Conservation (phyloP, 768 basidiomycete species). For the Auriscalpium vulgare region DNA sequence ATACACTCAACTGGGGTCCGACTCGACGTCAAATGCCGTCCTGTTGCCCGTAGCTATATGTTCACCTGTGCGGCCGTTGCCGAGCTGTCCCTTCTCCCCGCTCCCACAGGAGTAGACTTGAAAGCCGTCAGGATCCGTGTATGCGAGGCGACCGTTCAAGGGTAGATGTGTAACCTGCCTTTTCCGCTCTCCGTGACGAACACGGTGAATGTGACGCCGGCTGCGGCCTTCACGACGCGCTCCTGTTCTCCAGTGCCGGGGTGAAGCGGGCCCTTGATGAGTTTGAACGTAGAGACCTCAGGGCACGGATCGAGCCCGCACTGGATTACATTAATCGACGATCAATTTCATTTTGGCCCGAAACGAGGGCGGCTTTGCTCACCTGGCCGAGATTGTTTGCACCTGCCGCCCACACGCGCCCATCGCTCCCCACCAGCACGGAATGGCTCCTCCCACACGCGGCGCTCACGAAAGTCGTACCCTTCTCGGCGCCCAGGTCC, state of each 20-base stretch:
- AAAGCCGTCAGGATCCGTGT: neutral
- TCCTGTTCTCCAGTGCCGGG: constrained; percentile 45
- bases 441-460: constrained; percentile 81
- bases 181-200: constrained; percentile 79
- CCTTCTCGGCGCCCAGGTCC: constrained; percentile 53
- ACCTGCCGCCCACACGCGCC: constrained; percentile 79
- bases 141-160: neutral
- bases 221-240: constrained; percentile 62
- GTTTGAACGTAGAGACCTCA: constrained; percentile 61
- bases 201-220: constrained; percentile 79
- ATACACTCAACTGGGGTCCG: constrained; percentile 47
- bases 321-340: neutral
- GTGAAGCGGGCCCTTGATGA: constrained; percentile 42
- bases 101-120: constrained; percentile 86
- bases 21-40: constrained; percentile 71
- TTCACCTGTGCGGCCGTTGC: constrained; percentile 91
- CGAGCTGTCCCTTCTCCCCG: constrained; percentile 87
- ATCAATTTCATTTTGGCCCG: neutral
- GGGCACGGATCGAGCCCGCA: constrained; percentile 28
- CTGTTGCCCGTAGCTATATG: constrained; percentile 82
- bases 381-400: constrained; percentile 80
- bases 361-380: constrained; percentile 1
- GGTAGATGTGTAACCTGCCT: constrained; percentile 33
- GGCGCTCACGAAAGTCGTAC: constrained; percentile 58
- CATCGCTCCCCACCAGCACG: constrained; percentile 73